Evolutionary conservation across 805 yeast species (phyloP).

Genomic region (Danielia reshetovae): DNA sequence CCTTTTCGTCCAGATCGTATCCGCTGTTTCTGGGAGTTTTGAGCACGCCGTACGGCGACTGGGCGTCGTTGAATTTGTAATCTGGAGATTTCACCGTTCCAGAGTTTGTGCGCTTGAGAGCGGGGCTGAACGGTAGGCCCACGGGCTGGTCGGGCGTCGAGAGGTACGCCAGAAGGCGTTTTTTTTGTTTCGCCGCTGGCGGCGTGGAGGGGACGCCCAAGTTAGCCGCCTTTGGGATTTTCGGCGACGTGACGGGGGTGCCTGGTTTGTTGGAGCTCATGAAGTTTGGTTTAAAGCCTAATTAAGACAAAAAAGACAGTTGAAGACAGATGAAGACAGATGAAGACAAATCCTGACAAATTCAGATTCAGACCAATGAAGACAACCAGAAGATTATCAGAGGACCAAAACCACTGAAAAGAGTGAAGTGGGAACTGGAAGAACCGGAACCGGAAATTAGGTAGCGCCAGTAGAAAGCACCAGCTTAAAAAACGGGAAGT

Average conservation of each 20-base stretch:
- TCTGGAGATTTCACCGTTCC: constrained; percentile 34
- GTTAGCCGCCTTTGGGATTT: constrained; percentile 17
- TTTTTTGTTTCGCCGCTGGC: constrained; percentile 18
- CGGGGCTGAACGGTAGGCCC: constrained; percentile 37
- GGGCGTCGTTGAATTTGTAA: constrained; percentile 22
- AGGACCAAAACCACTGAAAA: no score
- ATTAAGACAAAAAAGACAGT: no score
- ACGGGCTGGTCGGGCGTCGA: constrained; percentile 34
- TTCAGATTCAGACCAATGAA: no score
- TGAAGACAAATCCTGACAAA: no score
- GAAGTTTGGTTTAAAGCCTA: no score
- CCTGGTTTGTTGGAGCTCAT: constrained; percentile 27
- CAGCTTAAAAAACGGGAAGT: no score
- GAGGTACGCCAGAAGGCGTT: constrained; percentile 28
- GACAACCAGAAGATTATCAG: no score
- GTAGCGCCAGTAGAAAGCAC: no score
- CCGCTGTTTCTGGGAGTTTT: constrained; percentile 33
- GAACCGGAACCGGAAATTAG: no score
- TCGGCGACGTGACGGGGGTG: constrained; percentile 36
- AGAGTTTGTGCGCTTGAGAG: constrained; percentile 32
- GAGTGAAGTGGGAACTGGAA: no score
- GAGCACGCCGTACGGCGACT: constrained; percentile 28
- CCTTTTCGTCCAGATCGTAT: constrained; percentile 28
- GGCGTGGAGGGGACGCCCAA: constrained; percentile 28
- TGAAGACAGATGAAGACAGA: no score